These are phyloP conservation scores for Trametes polyzona DNA, from an alignment of 1,284 basidiomycete species.

Conservation along the genomic window DNA sequence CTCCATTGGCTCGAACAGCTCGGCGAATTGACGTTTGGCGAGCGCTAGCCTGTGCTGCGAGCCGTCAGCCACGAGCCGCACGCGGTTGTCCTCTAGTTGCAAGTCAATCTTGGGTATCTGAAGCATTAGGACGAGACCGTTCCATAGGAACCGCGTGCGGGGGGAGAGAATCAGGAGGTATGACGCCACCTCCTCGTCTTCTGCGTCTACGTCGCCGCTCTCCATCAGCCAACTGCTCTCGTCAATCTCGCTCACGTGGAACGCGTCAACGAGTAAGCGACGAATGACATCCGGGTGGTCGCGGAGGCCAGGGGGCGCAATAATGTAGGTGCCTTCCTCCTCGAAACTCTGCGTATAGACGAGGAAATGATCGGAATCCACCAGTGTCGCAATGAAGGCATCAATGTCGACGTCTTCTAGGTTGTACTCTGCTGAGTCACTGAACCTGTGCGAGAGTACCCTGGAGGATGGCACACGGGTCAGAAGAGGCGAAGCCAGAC, in stretches of 20 bases:
- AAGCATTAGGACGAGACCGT: conserved; percentile 83
- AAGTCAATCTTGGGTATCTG: conserved; percentile 75
- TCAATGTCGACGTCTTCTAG: conserved; percentile 84
- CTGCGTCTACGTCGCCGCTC: conserved; percentile 51
- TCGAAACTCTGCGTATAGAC: conserved; percentile 92
- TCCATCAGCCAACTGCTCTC: conserved; percentile 61
- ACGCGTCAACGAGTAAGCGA: conserved; percentile 85
- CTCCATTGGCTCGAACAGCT: conserved; percentile 62
- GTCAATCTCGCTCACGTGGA: conserved; percentile 69
- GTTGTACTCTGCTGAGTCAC: conserved; percentile 94
- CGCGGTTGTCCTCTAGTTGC: conserved; percentile 81
- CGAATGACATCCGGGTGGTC: conserved; percentile 84
- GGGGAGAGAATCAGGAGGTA: conserved; percentile 93
- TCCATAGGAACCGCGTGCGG: conserved; percentile 90
- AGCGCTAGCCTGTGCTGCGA: conserved; percentile 74
- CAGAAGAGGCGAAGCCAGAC: background rate
- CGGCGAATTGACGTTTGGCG: conserved; percentile 81
- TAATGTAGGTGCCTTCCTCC: conserved; percentile 91
- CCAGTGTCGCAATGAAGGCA: conserved; percentile 79
- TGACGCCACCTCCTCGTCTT: conserved; percentile 57
- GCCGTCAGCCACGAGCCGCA: conserved; percentile 89
- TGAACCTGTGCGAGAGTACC: conserved; percentile 84
- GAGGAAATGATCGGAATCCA: conserved; percentile 91
- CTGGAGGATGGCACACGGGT: conserved; percentile 40
- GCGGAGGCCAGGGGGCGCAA: conserved; percentile 85